These are phyloP conservation scores for Ganoderma lucidum DNA, from an alignment of 1,284 basidiomycete genomes.

Conservation along the genomic window DNA sequence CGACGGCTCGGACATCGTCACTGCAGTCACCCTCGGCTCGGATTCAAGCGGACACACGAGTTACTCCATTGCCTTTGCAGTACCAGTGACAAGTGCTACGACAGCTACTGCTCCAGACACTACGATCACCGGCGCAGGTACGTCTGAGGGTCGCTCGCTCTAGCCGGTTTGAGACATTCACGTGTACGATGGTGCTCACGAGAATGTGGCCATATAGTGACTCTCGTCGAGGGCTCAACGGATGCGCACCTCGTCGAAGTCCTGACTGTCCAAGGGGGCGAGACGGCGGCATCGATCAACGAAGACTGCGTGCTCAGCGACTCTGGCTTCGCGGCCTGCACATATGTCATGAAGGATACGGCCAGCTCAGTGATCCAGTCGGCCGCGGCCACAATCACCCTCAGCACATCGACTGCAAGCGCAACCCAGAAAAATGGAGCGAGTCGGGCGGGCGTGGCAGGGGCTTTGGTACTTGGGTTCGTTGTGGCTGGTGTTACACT, in stretches of 20 bases:
- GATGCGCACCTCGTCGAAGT: constrained; percentile 3
- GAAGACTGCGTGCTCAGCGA: neutral
- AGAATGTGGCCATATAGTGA: neutral
- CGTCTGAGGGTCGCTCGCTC: neutral
- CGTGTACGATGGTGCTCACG: neutral
- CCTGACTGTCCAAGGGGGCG: neutral
- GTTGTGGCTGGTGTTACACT: neutral
- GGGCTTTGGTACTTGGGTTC: neutral
- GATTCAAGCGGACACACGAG: neutral
- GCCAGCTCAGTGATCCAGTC: neutral
- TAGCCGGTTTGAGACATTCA: too few relatives aligned
- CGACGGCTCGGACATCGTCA: too few relatives aligned
- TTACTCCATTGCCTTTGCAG: neutral
- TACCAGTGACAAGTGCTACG: neutral
- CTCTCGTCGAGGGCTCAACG: constrained; percentile 10
- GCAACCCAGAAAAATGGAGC: neutral
- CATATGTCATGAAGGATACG: neutral
- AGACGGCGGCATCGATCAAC: neutral
- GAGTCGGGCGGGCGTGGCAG: neutral
- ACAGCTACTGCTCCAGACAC: neutral
- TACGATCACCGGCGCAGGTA: constrained; percentile 4
- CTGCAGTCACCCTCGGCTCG: neutral
- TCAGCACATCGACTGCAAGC: neutral
- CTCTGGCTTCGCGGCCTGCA: neutral
- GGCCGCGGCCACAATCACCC: neutral